Evolutionary conservation across 2,329 filamentous ascomycete species (phyloP).

Genomic region (Fonsecaea pedrosoi): DNA sequence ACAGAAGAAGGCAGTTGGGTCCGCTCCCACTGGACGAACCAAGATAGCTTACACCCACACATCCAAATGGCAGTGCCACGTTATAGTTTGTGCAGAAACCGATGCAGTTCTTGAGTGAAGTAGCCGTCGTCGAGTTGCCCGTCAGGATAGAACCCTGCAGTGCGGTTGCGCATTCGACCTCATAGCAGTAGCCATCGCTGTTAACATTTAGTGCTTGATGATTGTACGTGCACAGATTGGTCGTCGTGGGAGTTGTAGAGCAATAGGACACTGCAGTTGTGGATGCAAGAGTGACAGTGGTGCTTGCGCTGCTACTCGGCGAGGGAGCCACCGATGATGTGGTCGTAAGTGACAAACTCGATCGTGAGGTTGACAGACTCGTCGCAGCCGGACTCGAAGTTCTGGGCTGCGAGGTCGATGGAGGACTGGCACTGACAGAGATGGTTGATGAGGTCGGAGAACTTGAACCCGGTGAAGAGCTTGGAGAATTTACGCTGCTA

Average conservation of each 20-base stretch:
- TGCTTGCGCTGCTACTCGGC: conserved; percentile 29
- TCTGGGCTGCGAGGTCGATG: conserved; percentile 9
- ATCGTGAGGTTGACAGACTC: conserved; percentile 7
- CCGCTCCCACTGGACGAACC: conserved; percentile 13
- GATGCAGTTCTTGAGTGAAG: conserved; percentile 29
- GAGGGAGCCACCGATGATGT: conserved; percentile 41
- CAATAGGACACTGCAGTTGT: conserved; percentile 22
- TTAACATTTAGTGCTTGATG: conserved; percentile 35
- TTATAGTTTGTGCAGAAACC: conserved; percentile 34
- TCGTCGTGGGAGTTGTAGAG: conserved; percentile 25
- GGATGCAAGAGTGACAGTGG: conserved; percentile 38
- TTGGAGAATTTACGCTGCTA: neutral
- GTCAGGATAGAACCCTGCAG: conserved; percentile 25
- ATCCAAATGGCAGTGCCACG: conserved; percentile 33
- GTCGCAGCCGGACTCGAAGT: conserved; percentile 4
- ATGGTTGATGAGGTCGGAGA: neutral
- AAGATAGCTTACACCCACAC: conserved; percentile 33
- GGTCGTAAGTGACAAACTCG: conserved; percentile 48
- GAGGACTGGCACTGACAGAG: neutral
- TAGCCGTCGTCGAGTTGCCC: conserved; percentile 26
- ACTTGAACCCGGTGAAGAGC: conserved; percentile 1
- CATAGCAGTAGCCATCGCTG: conserved; percentile 33
- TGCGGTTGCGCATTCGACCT: conserved; percentile 31
- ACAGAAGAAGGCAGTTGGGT: conserved; percentile 32
- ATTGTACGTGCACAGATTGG: conserved; percentile 32